Evolutionary conservation across 129 eudicot species (phyloP).

Genomic region (Deinandra increscens): DNA sequence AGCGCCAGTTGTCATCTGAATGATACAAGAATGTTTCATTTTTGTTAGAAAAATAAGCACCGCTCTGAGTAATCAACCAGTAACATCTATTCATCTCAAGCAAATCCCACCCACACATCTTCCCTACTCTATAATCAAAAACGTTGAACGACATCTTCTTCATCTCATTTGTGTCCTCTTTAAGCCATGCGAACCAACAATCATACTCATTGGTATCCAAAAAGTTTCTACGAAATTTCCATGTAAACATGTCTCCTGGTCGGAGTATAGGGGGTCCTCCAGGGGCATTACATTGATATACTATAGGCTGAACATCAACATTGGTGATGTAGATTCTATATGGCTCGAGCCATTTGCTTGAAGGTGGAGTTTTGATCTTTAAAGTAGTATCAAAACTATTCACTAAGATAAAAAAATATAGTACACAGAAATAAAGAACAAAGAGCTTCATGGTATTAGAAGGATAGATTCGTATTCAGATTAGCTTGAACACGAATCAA

Average conservation of each 20-base stretch:
- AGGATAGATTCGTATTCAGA: neutral
- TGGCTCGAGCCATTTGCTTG: slow-evolving; percentile 15
- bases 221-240: neutral
- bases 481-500: neutral
- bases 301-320: neutral
- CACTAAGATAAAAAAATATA: neutral
- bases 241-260: neutral
- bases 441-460: neutral
- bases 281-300: slow-evolving; percentile 2
- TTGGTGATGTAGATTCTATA: slow-evolving; percentile 2
- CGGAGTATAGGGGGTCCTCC: neutral
- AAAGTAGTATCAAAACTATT: neutral
- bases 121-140: neutral
- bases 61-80: slow-evolving; percentile 10
- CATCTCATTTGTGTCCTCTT: neutral
- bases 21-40: neutral
- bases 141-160: slow-evolving; percentile 7
- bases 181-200: slow-evolving; percentile 17
- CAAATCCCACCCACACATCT: slow-evolving; percentile 8
- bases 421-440: neutral
- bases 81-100: slow-evolving; percentile 11
- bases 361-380: neutral
- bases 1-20: neutral
- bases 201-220: neutral
- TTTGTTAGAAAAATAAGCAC: neutral